phyloP scores from a whole-genome alignment of 345 rosid species.

The Dipteronia sinensis region DNA sequence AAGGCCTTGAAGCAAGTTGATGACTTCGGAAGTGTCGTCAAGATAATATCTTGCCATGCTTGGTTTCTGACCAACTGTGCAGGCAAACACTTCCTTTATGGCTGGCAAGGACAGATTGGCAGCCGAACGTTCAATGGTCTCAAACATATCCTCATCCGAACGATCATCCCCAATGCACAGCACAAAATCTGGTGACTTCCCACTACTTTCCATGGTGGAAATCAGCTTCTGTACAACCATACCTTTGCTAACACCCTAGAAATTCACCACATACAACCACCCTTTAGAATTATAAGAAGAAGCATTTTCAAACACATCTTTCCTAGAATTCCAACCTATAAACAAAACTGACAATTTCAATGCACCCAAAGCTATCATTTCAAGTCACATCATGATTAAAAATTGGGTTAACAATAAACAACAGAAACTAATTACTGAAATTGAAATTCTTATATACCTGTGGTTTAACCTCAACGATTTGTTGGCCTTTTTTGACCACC shows the following conservation, averaged over 20 bases:
- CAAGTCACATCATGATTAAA: neutral
- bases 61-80: constrained; percentile 87
- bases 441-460: constrained; percentile 51
- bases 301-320: neutral
- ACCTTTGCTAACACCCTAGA: constrained; percentile 83
- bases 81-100: constrained; percentile 61
- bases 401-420: neutral
- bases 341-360: no score
- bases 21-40: constrained; percentile 63
- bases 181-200: constrained; percentile 65
- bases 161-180: constrained; percentile 84
- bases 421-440: neutral
- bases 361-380: neutral
- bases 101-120: constrained; percentile 47
- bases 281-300: neutral
- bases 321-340: no score
- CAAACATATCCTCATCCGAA: constrained; percentile 90
- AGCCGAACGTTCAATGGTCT: constrained; percentile 44
- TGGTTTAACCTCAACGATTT: constrained; percentile 90
- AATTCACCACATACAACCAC: constrained; percentile 16
- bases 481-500: constrained; percentile 76
- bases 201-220: constrained; percentile 48
- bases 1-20: constrained; percentile 59
- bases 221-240: constrained; percentile 61
- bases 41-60: constrained; percentile 87